Evolutionary conservation across 805 yeast species (phyloP), one percentile per base, ranked within the genome.

Genomic region (Nakazawaea peltata): DNA sequence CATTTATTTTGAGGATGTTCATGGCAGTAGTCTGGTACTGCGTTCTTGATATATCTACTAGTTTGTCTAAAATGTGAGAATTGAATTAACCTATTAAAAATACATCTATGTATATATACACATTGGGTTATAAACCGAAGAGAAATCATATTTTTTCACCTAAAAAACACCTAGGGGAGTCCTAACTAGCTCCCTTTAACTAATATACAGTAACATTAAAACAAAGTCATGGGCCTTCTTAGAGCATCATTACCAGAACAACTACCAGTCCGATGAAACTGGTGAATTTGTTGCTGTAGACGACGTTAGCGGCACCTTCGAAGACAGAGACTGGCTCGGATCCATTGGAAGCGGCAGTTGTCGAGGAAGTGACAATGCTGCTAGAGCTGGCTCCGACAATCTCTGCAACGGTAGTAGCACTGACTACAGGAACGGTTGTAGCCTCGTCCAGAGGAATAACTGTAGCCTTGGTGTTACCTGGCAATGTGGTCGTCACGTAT

Each of bases 21-120:
- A 33, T 41, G 45, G 53, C 53, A 45, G 36, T 33, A 37, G 44
- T 51, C 49, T 56, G 64, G 59, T 54, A 56, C 64, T 60, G 65
- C 64, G 56, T 61, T 55, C 47, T 48, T 57, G 64, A 53, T 45
- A 54, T 53, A 56, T 54, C 31, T 37, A n/a, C n/a, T n/a, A n/a
- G n/a, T n/a, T n/a, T n/a, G n/a, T n/a, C n/a, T n/a, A n/a, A n/a
- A n/a, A n/a, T n/a, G n/a, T n/a, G n/a, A n/a, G n/a, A n/a, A n/a
- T n/a, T n/a, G n/a, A n/a, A n/a, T n/a, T n/a, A n/a, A n/a, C n/a
- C n/a, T n/a, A n/a, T n/a, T n/a, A n/a, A n/a, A n/a, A n/a, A n/a
- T n/a, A n/a, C n/a, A n/a, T n/a, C n/a, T n/a, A n/a, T n/a, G n/a
- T n/a, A n/a, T n/a, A n/a, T n/a, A n/a, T n/a, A n/a, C n/a, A n/a